Base-by-base conservation (phyloP, 2,329 filamentous ascomycete species). In the Colletotrichum brevisporum region DNA sequence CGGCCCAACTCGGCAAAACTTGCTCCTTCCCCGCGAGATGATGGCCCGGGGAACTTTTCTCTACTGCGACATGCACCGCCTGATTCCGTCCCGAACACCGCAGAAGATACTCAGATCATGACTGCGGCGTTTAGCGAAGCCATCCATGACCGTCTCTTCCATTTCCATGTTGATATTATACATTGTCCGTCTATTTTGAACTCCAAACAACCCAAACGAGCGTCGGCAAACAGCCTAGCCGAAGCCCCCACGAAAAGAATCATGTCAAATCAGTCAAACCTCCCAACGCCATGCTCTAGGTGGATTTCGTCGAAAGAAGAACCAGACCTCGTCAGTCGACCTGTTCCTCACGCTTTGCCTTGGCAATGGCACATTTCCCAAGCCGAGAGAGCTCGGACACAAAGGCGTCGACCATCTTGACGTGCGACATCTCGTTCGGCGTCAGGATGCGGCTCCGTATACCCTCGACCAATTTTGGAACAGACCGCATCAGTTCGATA, bases 311-410 rank as follows among this genome's bases (percentile, higher is more conserved):
- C 36, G 39, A 16, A 24, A 31, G 9, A 13, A 43, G 4, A n/a
- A 15, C 13, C 13, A 43, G 5, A 43, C 13, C 6, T 43, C 5
- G 13, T 54, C n/a, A 48, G 6, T 15, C 18, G 10, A 24, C 16
- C 21, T 55, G n/a, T 6, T 52, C 10, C 21, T 60, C 62, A 5
- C 50, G 24, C 26, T 45, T 41, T n/a, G 62, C 66, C 51, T 69
- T 69, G 3, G 43, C 50, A 63, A 85, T 82, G 5, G 84, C 84
- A 68, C 80, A 81, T 3, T 78, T 78, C 0, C 79, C 82, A 3
- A 86, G 76, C 12, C 81, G 74, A n/a, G 79, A 78, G 8, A 86
- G 70, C 70, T 86, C 84, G 0, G 74, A 74, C 1, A 84, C 79
- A 47, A 86, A 85, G 2, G 80, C 78, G 1, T 83, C 78, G 15